Evolutionary conservation across 345 rosid species (phyloP), one percentile per base, ranked within the genome.

Genomic region (Mangifera indica): DNA sequence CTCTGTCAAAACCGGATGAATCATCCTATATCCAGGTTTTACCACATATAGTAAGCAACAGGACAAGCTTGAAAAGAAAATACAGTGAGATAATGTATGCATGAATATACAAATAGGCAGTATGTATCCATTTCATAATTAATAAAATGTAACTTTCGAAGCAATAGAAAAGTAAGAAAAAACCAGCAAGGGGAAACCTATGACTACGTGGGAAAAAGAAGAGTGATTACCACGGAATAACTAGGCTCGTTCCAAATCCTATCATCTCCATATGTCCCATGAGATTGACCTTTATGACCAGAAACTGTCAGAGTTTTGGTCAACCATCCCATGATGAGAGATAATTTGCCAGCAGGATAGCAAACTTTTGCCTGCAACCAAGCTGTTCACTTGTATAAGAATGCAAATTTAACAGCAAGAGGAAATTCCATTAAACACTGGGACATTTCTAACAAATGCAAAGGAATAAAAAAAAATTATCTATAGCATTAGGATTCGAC

Each of bases 251-350:
- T 93, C 83, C 81, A 76, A 56, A 34, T 72, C 60, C 76, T 79
- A 62, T 85, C 83, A 42, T 82, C 87, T 78, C 80, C 80, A 70
- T 68, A 81, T 77, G 72, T 85, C 76, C 88, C 85, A 48, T 84
- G 85, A 79, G 75, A 75, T 40, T 82, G 88, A 48, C 87, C 86
- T 29, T 75, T 87, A 77, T 78, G 69, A 69, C 86, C 80, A 65
- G 97, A 86, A 54, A 93, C 96, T 53, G 86, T 86, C 40, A 95
- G 75, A 79, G 89, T 79, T 73, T 91, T 88, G 67, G 83, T 91
- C 73, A 87, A 84, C 99, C 99, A 96, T 60, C 88, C 94, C 99
- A 96, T 93, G 63, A 24, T 58, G 75, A 21, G 15, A 74, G 67
- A 71, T 56, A 72, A 69, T 55, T 44, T 42, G 26, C 59, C 65